Conservation (phyloP, 768 basidiomycete genomes). For the Xerocomellus dryophilus region DNA sequence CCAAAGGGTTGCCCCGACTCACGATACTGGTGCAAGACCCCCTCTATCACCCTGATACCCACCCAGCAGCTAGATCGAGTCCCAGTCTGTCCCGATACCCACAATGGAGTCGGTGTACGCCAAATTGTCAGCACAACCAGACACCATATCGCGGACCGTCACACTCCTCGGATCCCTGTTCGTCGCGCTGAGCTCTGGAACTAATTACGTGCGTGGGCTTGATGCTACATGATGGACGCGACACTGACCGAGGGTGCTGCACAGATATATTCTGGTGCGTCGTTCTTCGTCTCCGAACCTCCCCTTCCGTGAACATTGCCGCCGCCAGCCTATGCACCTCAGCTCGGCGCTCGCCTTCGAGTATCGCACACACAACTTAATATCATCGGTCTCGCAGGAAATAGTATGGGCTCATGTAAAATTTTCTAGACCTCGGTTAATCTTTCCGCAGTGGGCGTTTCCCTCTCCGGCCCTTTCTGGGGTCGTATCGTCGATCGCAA, state of each 20-base stretch:
- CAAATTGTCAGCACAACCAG: slow-evolving; percentile 22
- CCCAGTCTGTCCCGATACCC: too few species aligned
- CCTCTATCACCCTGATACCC: too few species aligned
- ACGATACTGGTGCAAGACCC: too few species aligned
- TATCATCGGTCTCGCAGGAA: slow-evolving; percentile 76
- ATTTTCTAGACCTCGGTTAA: neutral
- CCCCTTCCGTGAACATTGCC: neutral
- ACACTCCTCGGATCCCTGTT: slow-evolving; percentile 55
- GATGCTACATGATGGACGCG: neutral
- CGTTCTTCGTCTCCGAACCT: neutral
- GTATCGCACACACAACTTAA: slow-evolving; percentile 82
- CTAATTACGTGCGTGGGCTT: slow-evolving; percentile 61
- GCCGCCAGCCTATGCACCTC: slow-evolving; percentile 77
- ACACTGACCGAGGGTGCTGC: neutral
- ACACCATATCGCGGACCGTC: slow-evolving; percentile 37
- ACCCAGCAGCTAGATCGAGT: too few species aligned
- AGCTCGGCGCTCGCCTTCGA: slow-evolving; percentile 71
- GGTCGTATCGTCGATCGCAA: slow-evolving; percentile 72
- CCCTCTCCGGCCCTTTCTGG: slow-evolving; percentile 71
- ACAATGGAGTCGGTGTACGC: slow-evolving; percentile 8
- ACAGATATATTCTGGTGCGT: slow-evolving; percentile 32
- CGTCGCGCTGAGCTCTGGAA: slow-evolving; percentile 63
- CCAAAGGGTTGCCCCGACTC: too few species aligned
- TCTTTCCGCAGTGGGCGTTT: slow-evolving; percentile 60
- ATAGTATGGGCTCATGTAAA: slow-evolving; percentile 43